Evolutionary conservation across 805 yeast genomes (phyloP).

Genomic region (Saccharomycopsis sp.): DNA sequence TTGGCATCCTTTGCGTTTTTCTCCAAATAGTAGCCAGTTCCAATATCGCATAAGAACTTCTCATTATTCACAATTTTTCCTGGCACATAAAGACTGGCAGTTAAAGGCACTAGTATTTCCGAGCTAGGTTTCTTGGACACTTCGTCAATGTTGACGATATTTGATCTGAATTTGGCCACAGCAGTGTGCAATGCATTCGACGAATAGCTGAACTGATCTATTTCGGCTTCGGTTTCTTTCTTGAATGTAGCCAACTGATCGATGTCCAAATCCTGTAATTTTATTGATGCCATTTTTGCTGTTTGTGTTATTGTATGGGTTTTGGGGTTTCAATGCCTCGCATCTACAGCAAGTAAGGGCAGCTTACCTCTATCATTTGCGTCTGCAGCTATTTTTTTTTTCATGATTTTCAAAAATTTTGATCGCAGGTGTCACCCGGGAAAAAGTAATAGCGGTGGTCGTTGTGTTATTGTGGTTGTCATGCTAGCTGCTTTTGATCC

Average conservation of each 20-base stretch:
- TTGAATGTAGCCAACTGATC: slow-evolving; percentile 83
- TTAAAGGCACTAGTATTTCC: slow-evolving; percentile 74
- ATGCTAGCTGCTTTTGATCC: too few relatives aligned
- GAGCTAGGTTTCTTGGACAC: slow-evolving; percentile 34
- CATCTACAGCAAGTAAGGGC: too few relatives aligned
- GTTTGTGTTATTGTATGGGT: neutral
- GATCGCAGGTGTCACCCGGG: too few relatives aligned
- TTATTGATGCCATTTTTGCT: slow-evolving; percentile 2
- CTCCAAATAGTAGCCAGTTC: slow-evolving; percentile 93
- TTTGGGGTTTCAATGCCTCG: too few relatives aligned
- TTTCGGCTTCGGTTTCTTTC: slow-evolving; percentile 74
- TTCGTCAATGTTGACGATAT: slow-evolving; percentile 60
- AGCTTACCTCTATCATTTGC: too few relatives aligned
- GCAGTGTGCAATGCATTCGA: slow-evolving; percentile 80
- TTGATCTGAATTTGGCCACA: slow-evolving; percentile 72
- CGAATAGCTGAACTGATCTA: slow-evolving; percentile 80
- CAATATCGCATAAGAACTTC: slow-evolving; percentile 83
- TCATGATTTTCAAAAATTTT: too few relatives aligned
- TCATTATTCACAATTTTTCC: slow-evolving; percentile 63
- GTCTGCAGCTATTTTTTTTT: too few relatives aligned
- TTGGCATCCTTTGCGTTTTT: slow-evolving; percentile 63
- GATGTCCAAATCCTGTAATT: slow-evolving; percentile 67
- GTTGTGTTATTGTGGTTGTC: too few relatives aligned
- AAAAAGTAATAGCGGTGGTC: too few relatives aligned
- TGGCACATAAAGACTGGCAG: slow-evolving; percentile 84